Conservation (phyloP, 1,139 yeast species). For the Blastobotrys illinoisensis region DNA sequence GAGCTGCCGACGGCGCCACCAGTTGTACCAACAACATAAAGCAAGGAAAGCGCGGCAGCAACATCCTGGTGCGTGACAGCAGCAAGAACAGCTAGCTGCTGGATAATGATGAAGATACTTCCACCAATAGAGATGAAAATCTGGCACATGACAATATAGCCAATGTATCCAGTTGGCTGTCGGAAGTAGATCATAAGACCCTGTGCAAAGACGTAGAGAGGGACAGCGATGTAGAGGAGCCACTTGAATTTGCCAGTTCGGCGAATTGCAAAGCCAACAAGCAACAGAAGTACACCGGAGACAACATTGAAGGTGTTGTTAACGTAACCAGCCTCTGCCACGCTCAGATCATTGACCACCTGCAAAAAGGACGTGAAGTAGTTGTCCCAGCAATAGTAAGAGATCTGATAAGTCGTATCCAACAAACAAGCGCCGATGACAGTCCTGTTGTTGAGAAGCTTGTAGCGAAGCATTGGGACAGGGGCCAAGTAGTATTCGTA, state of each 20-base stretch:
- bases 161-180: slow-evolving; percentile 22
- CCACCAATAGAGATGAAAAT: slow-evolving; percentile 33
- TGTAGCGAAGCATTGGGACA: slow-evolving; percentile 28
- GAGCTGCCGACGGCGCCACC: slow-evolving; percentile 33
- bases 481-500: slow-evolving; percentile 31
- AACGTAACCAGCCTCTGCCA: slow-evolving; percentile 29
- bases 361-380: slow-evolving; percentile 28
- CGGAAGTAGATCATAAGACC: slow-evolving; percentile 34
- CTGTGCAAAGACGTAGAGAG: slow-evolving; percentile 28
- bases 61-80: slow-evolving; percentile 21
- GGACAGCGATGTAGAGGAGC: slow-evolving; percentile 28
- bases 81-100: slow-evolving; percentile 30
- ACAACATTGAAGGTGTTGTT: slow-evolving; percentile 30
- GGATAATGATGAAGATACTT: slow-evolving; percentile 27
- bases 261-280: slow-evolving; percentile 29
- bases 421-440: slow-evolving; percentile 30
- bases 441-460: slow-evolving; percentile 27
- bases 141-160: slow-evolving; percentile 32
- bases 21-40: slow-evolving; percentile 21
- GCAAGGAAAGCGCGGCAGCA: slow-evolving; percentile 27
- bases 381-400: slow-evolving; percentile 31
- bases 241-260: slow-evolving; percentile 29
- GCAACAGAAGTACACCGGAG: slow-evolving; percentile 29
- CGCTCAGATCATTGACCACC: slow-evolving; percentile 26
- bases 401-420: slow-evolving; percentile 22